Percentiles rank a stretch among this genome's conserved stretches.
Conservation (phyloP, 2,329 filamentous ascomycete species). For the Neoscytalidium dimidiatum region DNA sequence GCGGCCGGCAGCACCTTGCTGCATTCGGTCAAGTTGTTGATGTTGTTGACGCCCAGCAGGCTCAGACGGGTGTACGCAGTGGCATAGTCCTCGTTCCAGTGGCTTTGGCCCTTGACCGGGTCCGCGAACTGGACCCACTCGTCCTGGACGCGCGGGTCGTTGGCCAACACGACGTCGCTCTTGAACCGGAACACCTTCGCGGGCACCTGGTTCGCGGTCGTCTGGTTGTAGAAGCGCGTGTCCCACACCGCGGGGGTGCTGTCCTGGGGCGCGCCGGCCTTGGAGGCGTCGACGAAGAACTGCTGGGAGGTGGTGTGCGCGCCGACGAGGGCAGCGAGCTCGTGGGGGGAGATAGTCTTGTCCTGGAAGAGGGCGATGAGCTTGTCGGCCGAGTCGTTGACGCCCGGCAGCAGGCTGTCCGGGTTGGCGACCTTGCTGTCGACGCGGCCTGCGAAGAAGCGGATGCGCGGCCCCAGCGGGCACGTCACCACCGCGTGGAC, state of each 20-base stretch:
- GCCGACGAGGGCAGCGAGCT: conserved; percentile 57
- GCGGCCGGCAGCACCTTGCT: conserved; percentile 50
- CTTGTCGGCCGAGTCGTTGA: conserved; percentile 43
- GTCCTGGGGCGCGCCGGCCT: conserved; percentile 47
- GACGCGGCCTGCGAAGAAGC: conserved; percentile 53
- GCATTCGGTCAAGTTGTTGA: conserved; percentile 59
- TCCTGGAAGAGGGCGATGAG: conserved; percentile 51
- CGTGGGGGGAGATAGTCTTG: conserved; percentile 54
- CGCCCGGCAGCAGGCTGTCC: conserved; percentile 48
- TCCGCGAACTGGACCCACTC: conserved; percentile 35
- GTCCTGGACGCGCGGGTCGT: conserved; percentile 34
- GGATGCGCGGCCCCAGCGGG: conserved; percentile 54
- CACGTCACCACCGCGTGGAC: conserved; percentile 37
- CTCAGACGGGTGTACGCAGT: conserved; percentile 57
- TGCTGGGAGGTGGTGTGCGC: conserved; percentile 56
- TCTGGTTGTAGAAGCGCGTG: conserved; percentile 49
- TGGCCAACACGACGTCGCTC: conserved; percentile 36
- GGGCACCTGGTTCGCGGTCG: conserved; percentile 26
- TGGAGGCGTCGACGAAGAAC: conserved; percentile 44
- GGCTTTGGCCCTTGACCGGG: conserved; percentile 26
- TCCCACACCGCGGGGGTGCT: conserved; percentile 55
- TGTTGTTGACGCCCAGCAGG: conserved; percentile 58
- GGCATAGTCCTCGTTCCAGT: conserved; percentile 51
- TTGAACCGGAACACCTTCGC: conserved; percentile 38
- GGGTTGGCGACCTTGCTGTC: conserved; percentile 47